Evolutionary conservation across 2,329 filamentous ascomycete genomes (phyloP).

Genomic region (Colletotrichum sp.): DNA sequence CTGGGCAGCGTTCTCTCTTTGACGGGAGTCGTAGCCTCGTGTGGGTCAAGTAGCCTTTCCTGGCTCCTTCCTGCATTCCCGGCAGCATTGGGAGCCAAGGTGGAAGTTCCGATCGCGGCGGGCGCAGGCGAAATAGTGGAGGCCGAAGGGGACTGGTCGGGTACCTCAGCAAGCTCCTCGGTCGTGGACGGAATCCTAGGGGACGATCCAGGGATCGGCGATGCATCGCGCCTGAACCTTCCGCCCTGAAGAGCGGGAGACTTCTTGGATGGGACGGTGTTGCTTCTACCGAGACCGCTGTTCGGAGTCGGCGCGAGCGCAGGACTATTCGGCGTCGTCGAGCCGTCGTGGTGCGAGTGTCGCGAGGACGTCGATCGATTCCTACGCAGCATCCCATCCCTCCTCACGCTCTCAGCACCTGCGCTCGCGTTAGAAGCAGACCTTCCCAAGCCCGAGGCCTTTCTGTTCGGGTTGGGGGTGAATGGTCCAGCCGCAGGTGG

Average conservation of each 20-base stretch:
- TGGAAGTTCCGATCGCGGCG: slow-evolving; percentile 28
- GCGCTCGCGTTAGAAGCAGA: slow-evolving; percentile 89
- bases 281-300: slow-evolving; percentile 70
- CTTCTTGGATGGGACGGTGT: slow-evolving; percentile 91
- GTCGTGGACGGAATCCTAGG: slow-evolving; percentile 31
- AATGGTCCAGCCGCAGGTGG: slow-evolving; percentile 45
- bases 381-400: slow-evolving; percentile 78
- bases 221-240: slow-evolving; percentile 56
- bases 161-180: slow-evolving; percentile 8
- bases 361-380: slow-evolving; percentile 95
- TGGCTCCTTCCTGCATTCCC: slow-evolving; percentile 49
- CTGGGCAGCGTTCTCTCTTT: slow-evolving; percentile 72
- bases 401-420: slow-evolving; percentile 84
- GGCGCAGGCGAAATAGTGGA: slow-evolving; percentile 29
- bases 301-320: slow-evolving; percentile 58
- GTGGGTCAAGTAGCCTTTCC: slow-evolving; percentile 50
- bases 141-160: slow-evolving; percentile 7
- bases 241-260: slow-evolving; percentile 74
- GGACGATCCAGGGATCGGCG: slow-evolving; percentile 31
- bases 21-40: slow-evolving; percentile 57
- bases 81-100: slow-evolving; percentile 31
- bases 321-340: slow-evolving; percentile 72
- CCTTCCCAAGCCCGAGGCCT: slow-evolving; percentile 64
- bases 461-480: slow-evolving; percentile 57
- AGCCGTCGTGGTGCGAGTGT: slow-evolving; percentile 77